Conservation (phyloP, 2,329 filamentous ascomycete genomes). For the Penicillium sp. region DNA sequence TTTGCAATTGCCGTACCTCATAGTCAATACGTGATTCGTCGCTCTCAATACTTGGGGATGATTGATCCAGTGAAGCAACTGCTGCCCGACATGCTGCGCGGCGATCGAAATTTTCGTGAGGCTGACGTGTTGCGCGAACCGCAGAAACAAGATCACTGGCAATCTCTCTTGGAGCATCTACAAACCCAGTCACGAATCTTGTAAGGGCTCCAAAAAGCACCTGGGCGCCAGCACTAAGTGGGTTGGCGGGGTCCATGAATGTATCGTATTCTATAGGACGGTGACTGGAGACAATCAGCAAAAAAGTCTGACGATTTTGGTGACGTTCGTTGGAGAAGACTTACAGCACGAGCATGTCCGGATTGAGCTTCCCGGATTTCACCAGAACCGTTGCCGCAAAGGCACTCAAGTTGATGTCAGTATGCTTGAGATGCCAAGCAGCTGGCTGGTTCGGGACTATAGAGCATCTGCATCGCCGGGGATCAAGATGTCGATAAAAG, state of each 20-base stretch:
- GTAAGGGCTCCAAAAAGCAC: conserved; percentile 80
- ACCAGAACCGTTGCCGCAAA: conserved; percentile 70
- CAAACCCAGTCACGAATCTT: conserved; percentile 77
- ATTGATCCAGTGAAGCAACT: not conserved
- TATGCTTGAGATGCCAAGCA: conserved; percentile 71
- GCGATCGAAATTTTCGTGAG: conserved; percentile 56
- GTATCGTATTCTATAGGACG: conserved; percentile 70
- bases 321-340: not conserved
- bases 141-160: conserved; percentile 52
- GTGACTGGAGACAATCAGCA: conserved; percentile 39
- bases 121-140: conserved; percentile 49
- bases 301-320: not conserved
- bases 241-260: conserved; percentile 76
- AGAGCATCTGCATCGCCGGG: conserved; percentile 67
- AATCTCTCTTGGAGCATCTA: conserved; percentile 66
- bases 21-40: not conserved
- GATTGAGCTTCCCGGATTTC: conserved; percentile 8
- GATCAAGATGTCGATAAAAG: conserved; percentile 68
- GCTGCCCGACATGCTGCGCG: not conserved
- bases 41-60: not conserved
- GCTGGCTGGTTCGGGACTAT: conserved; percentile 68
- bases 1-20: not conserved
- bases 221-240: conserved; percentile 74
- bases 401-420: conserved; percentile 66
- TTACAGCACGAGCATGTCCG: not conserved